Evolutionary conservation across 179 eudicot species (phyloP).

Genomic region (Patellifolia procumbens): DNA sequence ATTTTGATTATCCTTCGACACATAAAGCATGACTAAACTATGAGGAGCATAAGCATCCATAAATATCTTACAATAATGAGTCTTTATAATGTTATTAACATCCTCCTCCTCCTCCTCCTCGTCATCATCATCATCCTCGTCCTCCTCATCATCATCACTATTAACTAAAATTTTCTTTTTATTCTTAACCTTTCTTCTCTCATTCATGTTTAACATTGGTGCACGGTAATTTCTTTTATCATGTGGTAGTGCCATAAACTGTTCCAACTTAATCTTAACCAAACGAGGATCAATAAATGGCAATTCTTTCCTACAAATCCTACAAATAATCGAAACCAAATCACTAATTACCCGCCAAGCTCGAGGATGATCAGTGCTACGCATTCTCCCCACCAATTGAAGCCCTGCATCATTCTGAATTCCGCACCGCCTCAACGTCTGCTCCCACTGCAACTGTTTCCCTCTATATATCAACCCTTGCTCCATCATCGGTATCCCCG

Average conservation of each 20-base stretch:
- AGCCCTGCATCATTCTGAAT: conserved; percentile 59
- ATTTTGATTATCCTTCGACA: conserved; percentile 41
- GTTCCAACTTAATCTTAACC: conserved; percentile 27
- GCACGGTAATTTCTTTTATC: background rate
- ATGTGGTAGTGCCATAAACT: conserved; percentile 17
- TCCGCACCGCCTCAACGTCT: conserved; percentile 48
- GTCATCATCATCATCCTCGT: background rate
- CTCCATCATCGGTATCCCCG: conserved; percentile 50
- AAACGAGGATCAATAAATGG: background rate
- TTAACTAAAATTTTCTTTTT: background rate
- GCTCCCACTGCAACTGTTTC: conserved; percentile 66
- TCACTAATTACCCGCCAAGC: conserved; percentile 61
- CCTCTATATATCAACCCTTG: conserved; percentile 69
- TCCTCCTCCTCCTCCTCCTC: too few relatives aligned
- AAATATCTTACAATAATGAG: conserved; percentile 50
- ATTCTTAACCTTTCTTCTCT: background rate
- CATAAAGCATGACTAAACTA: conserved; percentile 67
- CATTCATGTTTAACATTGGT: background rate
- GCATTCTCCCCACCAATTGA: conserved; percentile 68
- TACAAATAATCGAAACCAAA: conserved; percentile 37
- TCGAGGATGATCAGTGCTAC: conserved; percentile 63
- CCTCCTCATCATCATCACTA: background rate
- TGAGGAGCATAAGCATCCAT: conserved; percentile 50
- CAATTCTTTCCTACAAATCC: conserved; percentile 40
- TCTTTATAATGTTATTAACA: too few relatives aligned